phyloP scores from a whole-genome alignment of 305 asterid species.

The Fraxinus ornus region DNA sequence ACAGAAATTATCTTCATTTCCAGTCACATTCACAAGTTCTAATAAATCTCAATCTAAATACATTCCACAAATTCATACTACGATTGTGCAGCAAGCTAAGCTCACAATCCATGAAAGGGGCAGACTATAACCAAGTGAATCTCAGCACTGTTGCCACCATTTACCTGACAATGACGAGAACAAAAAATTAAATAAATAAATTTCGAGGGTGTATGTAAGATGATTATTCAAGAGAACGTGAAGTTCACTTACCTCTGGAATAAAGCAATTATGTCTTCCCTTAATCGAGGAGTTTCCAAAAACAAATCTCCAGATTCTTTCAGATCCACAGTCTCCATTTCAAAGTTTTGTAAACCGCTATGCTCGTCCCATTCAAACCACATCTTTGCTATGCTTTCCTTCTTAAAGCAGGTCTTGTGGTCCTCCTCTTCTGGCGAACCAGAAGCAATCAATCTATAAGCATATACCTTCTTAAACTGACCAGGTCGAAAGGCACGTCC shows the following conservation, averaged over 20 bases:
- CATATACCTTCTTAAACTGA: slow-evolving; percentile 73
- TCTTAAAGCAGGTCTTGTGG: slow-evolving; percentile 79
- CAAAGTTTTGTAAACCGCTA: slow-evolving; percentile 55
- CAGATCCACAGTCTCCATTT: slow-evolving; percentile 62
- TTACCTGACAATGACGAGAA: slow-evolving; percentile 34
- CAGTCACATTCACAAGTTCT: slow-evolving; percentile 22
- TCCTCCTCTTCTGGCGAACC: slow-evolving; percentile 85
- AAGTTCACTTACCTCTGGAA: slow-evolving; percentile 46
- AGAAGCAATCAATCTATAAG: slow-evolving; percentile 70
- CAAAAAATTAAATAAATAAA: neutral
- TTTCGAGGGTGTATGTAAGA: neutral
- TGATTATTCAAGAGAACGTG: slow-evolving; percentile 3
- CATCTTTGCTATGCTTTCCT: slow-evolving; percentile 88
- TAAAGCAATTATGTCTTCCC: slow-evolving; percentile 60
- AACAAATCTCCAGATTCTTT: slow-evolving; percentile 58
- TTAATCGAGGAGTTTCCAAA: slow-evolving; percentile 62
- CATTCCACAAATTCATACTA: neutral
- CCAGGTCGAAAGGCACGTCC: slow-evolving; percentile 99
- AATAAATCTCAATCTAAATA: neutral
- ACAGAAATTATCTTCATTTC: neutral
- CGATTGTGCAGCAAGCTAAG: slow-evolving; percentile 2
- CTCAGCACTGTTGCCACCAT: slow-evolving; percentile 10
- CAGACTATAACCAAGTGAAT: neutral
- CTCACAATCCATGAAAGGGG: neutral
- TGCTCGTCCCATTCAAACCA: slow-evolving; percentile 96